These are phyloP conservation scores for Striga hermonthica DNA, from an alignment of 305 asterid species.

Conservation along the genomic window DNA sequence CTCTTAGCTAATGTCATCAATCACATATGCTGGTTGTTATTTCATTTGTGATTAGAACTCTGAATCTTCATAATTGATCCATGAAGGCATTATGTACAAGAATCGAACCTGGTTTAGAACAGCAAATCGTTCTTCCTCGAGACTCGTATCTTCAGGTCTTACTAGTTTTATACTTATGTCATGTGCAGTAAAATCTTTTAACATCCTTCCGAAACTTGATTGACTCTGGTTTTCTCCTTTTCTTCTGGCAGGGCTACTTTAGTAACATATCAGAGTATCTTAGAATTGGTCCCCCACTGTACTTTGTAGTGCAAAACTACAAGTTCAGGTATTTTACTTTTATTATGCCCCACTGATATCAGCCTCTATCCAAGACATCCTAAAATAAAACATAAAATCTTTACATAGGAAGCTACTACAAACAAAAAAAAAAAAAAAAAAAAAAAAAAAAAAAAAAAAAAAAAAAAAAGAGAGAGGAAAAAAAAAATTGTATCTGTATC, in stretches of 20 bases:
- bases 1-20: constrained; percentile 27
- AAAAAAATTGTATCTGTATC: not conserved
- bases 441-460: too few relatives aligned
- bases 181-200: constrained; percentile 1
- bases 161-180: constrained; percentile 20
- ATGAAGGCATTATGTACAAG: constrained; percentile 85
- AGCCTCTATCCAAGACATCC: too few relatives aligned
- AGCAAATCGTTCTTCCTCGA: constrained; percentile 95
- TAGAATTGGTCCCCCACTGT: constrained; percentile 94
- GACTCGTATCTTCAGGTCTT: constrained; percentile 97
- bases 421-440: too few relatives aligned
- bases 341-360: too few relatives aligned
- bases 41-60: constrained; percentile 10
- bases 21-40: constrained; percentile 22
- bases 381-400: not conserved
- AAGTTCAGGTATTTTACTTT: constrained; percentile 62
- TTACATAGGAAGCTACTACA: not conserved
- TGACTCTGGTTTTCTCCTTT: constrained; percentile 29
- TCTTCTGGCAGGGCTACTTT: constrained; percentile 69
- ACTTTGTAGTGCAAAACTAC: constrained; percentile 85
- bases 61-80: constrained; percentile 24
- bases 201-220: constrained; percentile 18
- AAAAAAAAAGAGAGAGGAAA: too few relatives aligned
- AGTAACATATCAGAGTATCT: constrained; percentile 72
- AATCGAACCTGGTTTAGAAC: constrained; percentile 96